Evolutionary conservation across 2,329 filamentous ascomycete genomes (phyloP).

Genomic region (Colletotrichum theobromicola): DNA sequence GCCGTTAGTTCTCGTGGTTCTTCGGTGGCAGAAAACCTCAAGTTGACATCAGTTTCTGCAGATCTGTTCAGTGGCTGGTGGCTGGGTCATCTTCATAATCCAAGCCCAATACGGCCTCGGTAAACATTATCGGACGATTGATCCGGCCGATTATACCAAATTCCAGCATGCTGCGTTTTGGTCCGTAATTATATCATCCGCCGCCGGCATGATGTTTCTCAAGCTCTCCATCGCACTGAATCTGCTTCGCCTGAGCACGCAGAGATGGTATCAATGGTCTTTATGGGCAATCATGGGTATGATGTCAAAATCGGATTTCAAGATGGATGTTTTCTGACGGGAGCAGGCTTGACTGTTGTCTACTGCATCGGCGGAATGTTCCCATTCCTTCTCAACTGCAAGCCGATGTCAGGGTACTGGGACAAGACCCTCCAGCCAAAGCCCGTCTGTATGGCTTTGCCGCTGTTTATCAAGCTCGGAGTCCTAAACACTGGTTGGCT

Average conservation of each 20-base stretch:
- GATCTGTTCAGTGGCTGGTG: constrained; percentile 31
- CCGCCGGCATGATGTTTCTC: constrained; percentile 28
- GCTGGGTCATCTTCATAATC: constrained; percentile 42
- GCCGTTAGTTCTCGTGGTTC: constrained; percentile 9
- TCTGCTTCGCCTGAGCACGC: constrained; percentile 24
- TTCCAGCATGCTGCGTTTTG: constrained; percentile 48
- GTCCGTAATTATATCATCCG: constrained; percentile 42
- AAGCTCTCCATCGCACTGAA: constrained; percentile 27
- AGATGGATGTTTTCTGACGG: neutral
- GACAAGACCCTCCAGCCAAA: neutral
- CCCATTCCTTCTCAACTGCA: constrained; percentile 26
- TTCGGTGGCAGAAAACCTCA: neutral
- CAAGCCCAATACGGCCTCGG: constrained; percentile 52
- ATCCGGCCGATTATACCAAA: constrained; percentile 31
- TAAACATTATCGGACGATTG: constrained; percentile 43
- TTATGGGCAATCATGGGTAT: constrained; percentile 26
- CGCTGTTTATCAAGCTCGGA: constrained; percentile 37
- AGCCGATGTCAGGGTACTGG: constrained; percentile 26
- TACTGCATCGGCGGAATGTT: constrained; percentile 25
- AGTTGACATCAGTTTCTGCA: neutral
- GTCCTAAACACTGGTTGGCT: constrained; percentile 37
- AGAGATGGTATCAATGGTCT: constrained; percentile 27
- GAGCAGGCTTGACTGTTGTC: constrained; percentile 18
- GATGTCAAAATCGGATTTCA: neutral
- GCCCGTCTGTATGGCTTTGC: constrained; percentile 18